Base-by-base conservation (phyloP, 345 rosid genomes). In the Noccaea bulbosa region DNA sequence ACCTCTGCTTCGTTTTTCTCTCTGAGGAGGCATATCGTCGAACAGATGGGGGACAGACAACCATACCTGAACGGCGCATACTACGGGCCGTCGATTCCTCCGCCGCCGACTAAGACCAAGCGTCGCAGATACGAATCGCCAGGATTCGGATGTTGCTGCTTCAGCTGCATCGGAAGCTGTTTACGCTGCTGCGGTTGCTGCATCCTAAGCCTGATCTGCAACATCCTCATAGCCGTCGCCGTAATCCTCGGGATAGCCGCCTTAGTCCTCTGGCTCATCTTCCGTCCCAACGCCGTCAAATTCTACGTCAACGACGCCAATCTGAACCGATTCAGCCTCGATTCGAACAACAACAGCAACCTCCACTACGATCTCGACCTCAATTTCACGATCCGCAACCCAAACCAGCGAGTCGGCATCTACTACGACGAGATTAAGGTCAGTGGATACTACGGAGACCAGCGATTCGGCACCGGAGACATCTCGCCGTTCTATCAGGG, bases 81-180 rank as follows among this genome's bases (percentile, higher is more conserved):
- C 68, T 85, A 90, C 55, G 97, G 97, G 10, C 89, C 94, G 1
- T 59, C 87, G 7, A 39, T 90, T 53, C 92, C 92, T 11, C 89
- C 89, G 0, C 76, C 89, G 0, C 76, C 86, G 12, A 6, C 79
- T 54, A 5, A 69, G 39, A 0, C 41, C 35, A 67, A 78, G 45
- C 87, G 82, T 73, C 73, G 30, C 30, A 27, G 85, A 39, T 83
- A 57, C 7, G 68, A 83, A 74, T 0, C 64, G 1, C 79, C 85
- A 1, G 62, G 84, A 27, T 52, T 79, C 10, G 81, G 81, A 9
- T 78, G 89, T 51, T 83, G 86, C 5, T 75, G 69, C 47, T 46
- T 62, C 65, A 68, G 86, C 77, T 88, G 92, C 76, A 62, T 89
- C 71, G 62, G 89, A 5, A 77, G 63, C 69, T 75, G 74, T 24